Evolutionary conservation across 129 eudicot genomes (phyloP).

Genomic region (Lonicera japonica): DNA sequence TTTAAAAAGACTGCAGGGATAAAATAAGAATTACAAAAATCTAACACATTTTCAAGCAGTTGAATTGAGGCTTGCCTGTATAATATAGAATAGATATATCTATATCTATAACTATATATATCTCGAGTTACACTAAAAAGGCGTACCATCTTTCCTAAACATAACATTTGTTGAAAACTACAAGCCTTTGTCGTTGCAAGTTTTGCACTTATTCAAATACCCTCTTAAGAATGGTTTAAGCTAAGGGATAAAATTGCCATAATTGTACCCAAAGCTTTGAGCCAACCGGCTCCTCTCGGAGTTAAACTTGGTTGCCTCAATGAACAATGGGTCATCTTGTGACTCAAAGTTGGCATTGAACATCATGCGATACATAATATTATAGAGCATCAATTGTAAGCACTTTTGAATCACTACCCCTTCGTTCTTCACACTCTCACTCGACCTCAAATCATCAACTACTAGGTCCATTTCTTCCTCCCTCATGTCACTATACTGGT

Average conservation of each 20-base stretch:
- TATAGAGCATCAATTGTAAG: constrained; percentile 41
- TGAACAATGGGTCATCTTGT: constrained; percentile 31
- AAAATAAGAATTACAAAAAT: no score
- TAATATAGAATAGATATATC: no score
- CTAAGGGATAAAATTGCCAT: constrained; percentile 40
- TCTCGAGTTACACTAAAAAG: no score
- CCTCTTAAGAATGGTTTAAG: constrained; percentile 44
- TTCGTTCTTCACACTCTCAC: constrained; percentile 4
- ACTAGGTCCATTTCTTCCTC: constrained; percentile 36
- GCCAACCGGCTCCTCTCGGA: constrained; percentile 39
- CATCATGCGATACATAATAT: constrained; percentile 44
- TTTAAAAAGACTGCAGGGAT: no score
- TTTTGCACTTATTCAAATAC: constrained; percentile 38
- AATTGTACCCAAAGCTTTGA: constrained; percentile 50
- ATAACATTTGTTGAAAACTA: constrained; percentile 37
- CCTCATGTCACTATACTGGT: constrained; percentile 34
- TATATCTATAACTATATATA: no score
- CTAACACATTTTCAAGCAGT: no score
- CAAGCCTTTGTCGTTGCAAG: constrained; percentile 27
- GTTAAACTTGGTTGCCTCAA: constrained; percentile 26
- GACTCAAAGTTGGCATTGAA: constrained; percentile 34
- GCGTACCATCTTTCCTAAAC: constrained; percentile 32
- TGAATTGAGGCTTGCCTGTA: no score
- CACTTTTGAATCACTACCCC: constrained; percentile 39
- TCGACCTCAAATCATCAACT: constrained; percentile 18